phyloP scores from a whole-genome alignment of 306 rosid genomes.

The Trifolium subterraneum region DNA sequence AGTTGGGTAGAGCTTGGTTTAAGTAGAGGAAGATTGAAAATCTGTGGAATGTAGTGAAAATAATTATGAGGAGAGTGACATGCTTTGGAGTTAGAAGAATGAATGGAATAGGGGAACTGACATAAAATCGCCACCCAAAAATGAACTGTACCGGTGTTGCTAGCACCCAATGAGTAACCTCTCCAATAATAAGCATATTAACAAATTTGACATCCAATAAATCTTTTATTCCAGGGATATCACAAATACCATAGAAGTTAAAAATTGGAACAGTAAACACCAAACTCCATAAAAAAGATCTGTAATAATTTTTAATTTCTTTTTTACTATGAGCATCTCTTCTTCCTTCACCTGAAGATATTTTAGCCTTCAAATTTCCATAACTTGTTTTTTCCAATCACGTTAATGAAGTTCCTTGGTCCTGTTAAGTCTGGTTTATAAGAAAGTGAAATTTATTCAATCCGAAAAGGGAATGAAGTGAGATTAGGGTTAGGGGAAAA shows the following conservation, averaged over 20 bases:
- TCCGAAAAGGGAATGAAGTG: too few species aligned
- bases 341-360: constrained; percentile 58
- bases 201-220: constrained; percentile 61
- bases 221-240: constrained; percentile 68
- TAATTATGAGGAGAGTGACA: too few species aligned
- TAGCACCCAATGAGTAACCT: constrained; percentile 71
- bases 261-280: constrained; percentile 77
- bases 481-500: too few species aligned
- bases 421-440: constrained; percentile 67
- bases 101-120: constrained; percentile 45
- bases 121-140: constrained; percentile 73
- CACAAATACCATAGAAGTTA: constrained; percentile 86
- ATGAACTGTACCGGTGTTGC: constrained; percentile 82
- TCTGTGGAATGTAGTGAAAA: too few species aligned
- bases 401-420: constrained; percentile 70
- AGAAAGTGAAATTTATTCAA: constrained; percentile 54
- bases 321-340: constrained; percentile 51
- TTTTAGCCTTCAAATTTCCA: constrained; percentile 56
- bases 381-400: constrained; percentile 56
- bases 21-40: too few species aligned
- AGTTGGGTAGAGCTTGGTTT: too few species aligned
- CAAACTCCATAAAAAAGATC: constrained; percentile 74
- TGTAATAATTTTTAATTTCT: constrained; percentile 65
- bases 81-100: too few species aligned
- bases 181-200: constrained; percentile 72